Evolutionary conservation across 495 filamentous ascomycete genomes (phyloP), one percentile per base, ranked within the genome.

Genomic region (Melanomma pulvis-pyrius): DNA sequence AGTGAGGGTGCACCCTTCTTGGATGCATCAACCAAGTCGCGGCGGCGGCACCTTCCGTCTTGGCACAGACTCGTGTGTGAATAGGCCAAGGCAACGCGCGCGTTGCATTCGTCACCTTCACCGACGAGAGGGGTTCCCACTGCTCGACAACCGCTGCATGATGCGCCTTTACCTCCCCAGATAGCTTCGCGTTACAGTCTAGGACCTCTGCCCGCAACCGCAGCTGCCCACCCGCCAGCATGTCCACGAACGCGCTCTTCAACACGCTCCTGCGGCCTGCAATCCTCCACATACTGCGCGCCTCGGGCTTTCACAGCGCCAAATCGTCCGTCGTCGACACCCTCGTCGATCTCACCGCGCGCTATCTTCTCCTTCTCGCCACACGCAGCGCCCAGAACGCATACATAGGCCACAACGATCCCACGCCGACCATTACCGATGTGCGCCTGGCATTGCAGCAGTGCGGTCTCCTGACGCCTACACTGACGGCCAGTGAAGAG

Each of bases 231-330:
- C 15, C 26, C 32, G 21, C 69, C 41, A 68, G 32, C 54, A 71
- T 71, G 69, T 73, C 67, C 60, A 28, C 52, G 8, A 52, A 68
- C 54, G 69, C 78, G 56, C 83, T 92, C 57, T 87, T 90, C 78
- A 86, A 87, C 75, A 84, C 91, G 34, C 87, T 96, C 69, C 83
- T 96, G 25, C 88, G 90, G 24, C 92, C 92, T 1, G 85, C 86
- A 30, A 83, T 96, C 60, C 85, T 96, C 59, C 90, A 94, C 68
- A 92, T 94, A 72, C 85, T 97, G 32, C 90, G 92, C 70, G 91
- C 92, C 30, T 84, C 90, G 32, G 92, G 92, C 78, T 96, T 92
- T 76, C 88, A 93, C 70, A 77, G 85, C 7, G 88, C 90, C 2
- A 84, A 84, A 28, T 86, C 89, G 4, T 87, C 88, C 0, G 91